Percentiles rank a stretch among this genome's conserved stretches.
phyloP scores from a whole-genome alignment of 805 yeast species.

The Lipomyces sp. region DNA sequence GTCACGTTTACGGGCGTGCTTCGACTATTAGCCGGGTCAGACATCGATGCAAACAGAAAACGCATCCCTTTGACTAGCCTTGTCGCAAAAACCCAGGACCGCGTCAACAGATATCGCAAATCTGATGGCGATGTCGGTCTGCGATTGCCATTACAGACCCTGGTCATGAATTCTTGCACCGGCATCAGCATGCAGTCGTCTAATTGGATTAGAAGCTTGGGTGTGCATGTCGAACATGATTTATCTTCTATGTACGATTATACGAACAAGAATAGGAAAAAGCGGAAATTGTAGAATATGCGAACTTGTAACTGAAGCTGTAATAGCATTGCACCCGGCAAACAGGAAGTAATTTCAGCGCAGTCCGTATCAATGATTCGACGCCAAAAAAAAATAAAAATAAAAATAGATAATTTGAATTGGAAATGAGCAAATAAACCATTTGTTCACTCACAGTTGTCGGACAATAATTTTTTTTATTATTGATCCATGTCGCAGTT shows the following conservation, averaged over 20 bases:
- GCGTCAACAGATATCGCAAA: background rate
- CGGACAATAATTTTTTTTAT: too few relatives aligned
- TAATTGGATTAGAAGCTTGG: constrained; percentile 21
- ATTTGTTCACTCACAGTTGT: too few relatives aligned
- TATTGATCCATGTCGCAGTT: too few relatives aligned
- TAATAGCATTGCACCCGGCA: background rate
- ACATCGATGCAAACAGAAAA: constrained; percentile 9
- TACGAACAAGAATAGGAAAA: background rate
- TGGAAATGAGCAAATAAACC: too few relatives aligned
- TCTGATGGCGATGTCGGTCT: background rate
- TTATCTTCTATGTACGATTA: constrained; percentile 16
- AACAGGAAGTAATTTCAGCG: too few relatives aligned
- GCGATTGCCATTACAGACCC: constrained; percentile 1
- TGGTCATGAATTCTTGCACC: constrained; percentile 17
- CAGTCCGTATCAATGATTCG: too few relatives aligned
- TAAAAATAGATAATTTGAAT: too few relatives aligned
- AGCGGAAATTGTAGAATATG: background rate
- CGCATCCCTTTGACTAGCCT: constrained; percentile 4
- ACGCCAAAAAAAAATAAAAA: too few relatives aligned
- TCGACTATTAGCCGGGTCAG: constrained; percentile 9
- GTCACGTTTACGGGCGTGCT: constrained; percentile 13
- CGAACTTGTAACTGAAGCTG: too few relatives aligned
- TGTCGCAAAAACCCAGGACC: constrained; percentile 1
- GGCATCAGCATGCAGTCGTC: constrained; percentile 11
- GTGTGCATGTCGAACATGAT: constrained; percentile 19